phyloP scores from a whole-genome alignment of 352 stramenopile species.

The Globisporangium emineosum region DNA sequence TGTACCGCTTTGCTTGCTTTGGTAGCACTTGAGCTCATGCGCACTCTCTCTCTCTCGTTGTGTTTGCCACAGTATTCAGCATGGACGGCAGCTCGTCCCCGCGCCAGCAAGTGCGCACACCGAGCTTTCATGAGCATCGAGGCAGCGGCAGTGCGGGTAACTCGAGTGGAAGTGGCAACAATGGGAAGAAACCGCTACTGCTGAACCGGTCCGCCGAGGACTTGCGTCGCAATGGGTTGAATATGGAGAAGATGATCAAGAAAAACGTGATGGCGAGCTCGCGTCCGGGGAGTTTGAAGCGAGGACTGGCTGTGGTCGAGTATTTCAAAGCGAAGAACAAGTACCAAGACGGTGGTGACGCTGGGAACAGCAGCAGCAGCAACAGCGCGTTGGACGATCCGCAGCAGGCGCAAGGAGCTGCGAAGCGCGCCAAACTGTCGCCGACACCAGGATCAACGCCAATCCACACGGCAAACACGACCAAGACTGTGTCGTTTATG shows the following conservation, averaged over 20 bases:
- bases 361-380: slow-evolving; percentile 5
- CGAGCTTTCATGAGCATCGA: slow-evolving; percentile 4
- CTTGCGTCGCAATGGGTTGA: slow-evolving; percentile 56
- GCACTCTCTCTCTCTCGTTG: neutral
- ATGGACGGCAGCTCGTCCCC: slow-evolving; percentile 19
- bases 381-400: slow-evolving; percentile 5
- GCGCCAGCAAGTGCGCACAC: slow-evolving; percentile 2
- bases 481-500: slow-evolving; percentile 6
- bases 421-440: slow-evolving; percentile 15
- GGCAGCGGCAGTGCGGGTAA: neutral
- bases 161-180: neutral
- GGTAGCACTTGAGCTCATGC: neutral
- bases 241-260: slow-evolving; percentile 88
- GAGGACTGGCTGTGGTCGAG: slow-evolving; percentile 65
- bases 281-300: slow-evolving; percentile 54
- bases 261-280: slow-evolving; percentile 65
- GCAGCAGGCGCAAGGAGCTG: neutral
- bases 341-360: slow-evolving; percentile 23
- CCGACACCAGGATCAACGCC: slow-evolving; percentile 1
- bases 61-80: neutral
- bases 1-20: neutral
- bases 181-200: slow-evolving; percentile 19
- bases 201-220: slow-evolving; percentile 39
- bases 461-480: neutral
- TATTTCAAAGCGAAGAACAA: slow-evolving; percentile 72